phyloP scores from a whole-genome alignment of 257 asterid species.

The Scutellaria barbata region DNA sequence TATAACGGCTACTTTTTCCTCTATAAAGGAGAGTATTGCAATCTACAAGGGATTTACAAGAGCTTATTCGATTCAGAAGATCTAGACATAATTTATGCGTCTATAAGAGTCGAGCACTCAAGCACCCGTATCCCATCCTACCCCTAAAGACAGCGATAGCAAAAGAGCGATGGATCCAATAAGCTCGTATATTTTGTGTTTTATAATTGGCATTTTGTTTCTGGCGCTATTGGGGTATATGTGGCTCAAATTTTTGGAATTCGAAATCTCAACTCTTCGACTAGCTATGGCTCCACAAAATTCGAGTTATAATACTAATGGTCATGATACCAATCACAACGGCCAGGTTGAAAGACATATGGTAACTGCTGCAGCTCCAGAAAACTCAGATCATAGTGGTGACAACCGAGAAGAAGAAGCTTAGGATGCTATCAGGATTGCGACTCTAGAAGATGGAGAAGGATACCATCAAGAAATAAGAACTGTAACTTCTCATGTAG shows the following conservation, averaged over 20 bases:
- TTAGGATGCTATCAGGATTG: conserved; percentile 27
- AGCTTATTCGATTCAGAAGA: conserved; percentile 15
- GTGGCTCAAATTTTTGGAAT: conserved; percentile 32
- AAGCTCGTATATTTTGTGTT: conserved; percentile 34
- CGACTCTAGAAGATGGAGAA: neutral
- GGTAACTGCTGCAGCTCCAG: conserved; percentile 27
- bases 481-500: neutral
- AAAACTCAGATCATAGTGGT: neutral
- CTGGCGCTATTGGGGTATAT: conserved; percentile 26
- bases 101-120: conserved; percentile 27
- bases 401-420: neutral
- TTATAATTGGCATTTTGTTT: conserved; percentile 24
- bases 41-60: conserved; percentile 30
- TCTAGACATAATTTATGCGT: conserved; percentile 7
- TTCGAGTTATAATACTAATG: conserved; percentile 20
- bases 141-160: conserved; percentile 2
- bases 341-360: conserved; percentile 26
- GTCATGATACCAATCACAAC: neutral
- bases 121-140: conserved; percentile 9
- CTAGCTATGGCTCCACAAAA: conserved; percentile 19
- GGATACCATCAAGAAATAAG: conserved; percentile 21
- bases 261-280: neutral
- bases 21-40: neutral
- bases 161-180: conserved; percentile 34
- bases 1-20: neutral